Evolutionary conservation across 108 stramenopile genomes (phyloP).

Genomic region (Discostella stelligeroides): DNA sequence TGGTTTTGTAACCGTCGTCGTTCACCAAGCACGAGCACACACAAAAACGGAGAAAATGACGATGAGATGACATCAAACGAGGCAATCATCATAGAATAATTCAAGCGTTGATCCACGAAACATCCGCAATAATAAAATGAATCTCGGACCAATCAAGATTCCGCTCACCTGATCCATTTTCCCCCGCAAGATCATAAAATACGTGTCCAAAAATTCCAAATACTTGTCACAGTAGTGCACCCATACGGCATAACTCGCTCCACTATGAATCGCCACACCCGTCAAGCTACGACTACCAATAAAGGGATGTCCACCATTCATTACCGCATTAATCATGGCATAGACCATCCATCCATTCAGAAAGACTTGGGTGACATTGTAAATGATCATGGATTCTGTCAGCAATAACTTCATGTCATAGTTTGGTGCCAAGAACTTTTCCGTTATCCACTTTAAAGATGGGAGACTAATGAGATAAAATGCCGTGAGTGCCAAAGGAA

Average conservation of each 20-base stretch:
- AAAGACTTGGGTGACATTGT: constrained; percentile 94
- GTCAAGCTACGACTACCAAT: constrained; percentile 61
- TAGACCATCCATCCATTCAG: constrained; percentile 97
- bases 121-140: too few relatives aligned
- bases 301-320: constrained; percentile 78
- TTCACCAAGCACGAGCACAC: neutral
- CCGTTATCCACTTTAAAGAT: constrained; percentile 58
- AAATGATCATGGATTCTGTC: constrained; percentile 88
- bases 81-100: neutral
- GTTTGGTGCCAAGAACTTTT: constrained; percentile 44
- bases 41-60: too few relatives aligned
- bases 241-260: constrained; percentile 89
- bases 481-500: constrained; percentile 64
- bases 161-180: constrained; percentile 92
- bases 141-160: too few relatives aligned
- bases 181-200: constrained; percentile 95
- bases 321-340: constrained; percentile 67
- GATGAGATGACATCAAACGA: neutral
- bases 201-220: constrained; percentile 97
- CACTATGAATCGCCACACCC: constrained; percentile 59
- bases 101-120: too few relatives aligned
- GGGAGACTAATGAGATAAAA: constrained; percentile 79
- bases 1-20: neutral
- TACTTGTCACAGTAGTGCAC: constrained; percentile 98
- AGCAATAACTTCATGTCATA: constrained; percentile 82